Conservation (phyloP, 768 basidiomycete genomes). For the Coprinopsis cinerea region DNA sequence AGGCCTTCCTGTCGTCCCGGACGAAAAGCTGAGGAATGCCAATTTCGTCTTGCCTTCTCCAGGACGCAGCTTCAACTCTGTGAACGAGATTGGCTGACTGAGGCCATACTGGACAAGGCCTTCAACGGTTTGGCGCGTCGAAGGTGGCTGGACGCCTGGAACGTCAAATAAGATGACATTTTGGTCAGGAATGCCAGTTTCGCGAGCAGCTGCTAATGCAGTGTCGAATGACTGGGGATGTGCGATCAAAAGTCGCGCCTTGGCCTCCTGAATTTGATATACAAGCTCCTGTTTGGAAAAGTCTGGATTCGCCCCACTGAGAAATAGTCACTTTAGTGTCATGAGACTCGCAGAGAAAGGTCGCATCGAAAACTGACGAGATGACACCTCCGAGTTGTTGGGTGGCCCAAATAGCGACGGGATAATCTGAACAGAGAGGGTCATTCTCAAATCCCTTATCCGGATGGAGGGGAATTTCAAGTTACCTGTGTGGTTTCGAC, state of each 20-base stretch:
- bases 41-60: conserved; percentile 67
- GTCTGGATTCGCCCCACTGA: conserved; percentile 57
- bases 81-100: conserved; percentile 29
- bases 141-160: conserved; percentile 6
- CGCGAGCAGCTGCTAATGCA: conserved; percentile 36
- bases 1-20: conserved; percentile 68
- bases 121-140: conserved; percentile 33
- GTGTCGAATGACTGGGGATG: conserved; percentile 39
- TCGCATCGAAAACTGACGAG: conserved; percentile 34
- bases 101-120: conserved; percentile 46
- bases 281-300: conserved; percentile 48
- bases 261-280: conserved; percentile 48
- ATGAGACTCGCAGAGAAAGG: not conserved
- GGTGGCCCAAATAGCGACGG: conserved; percentile 49
- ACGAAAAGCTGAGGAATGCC: conserved; percentile 68
- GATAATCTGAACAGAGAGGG: conserved; percentile 36
- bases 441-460: not conserved
- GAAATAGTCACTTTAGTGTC: conserved; percentile 1
- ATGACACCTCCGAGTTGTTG: conserved; percentile 53
- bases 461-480: not conserved
- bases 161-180: conserved; percentile 40
- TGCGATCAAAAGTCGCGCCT: conserved; percentile 41
- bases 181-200: conserved; percentile 31
- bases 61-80: conserved; percentile 42
- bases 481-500: conserved; percentile 62